Evolutionary conservation across 1,139 yeast genomes (phyloP).

Genomic region (Lodderomyces elongisporus): DNA sequence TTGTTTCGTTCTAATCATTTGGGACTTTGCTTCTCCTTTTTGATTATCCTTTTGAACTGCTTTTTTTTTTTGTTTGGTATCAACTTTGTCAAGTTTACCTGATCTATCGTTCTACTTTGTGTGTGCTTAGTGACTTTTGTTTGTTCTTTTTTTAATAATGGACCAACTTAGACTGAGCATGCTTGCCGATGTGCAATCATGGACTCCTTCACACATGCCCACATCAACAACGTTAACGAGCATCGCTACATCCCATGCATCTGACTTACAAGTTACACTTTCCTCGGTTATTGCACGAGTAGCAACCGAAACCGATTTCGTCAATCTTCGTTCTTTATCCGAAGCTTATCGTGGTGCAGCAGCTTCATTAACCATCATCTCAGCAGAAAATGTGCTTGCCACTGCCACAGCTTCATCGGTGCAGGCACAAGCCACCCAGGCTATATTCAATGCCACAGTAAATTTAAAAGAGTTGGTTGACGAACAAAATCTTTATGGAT

Average conservation of each 20-base stretch:
- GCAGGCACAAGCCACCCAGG: conserved; percentile 25
- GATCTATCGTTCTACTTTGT: too few relatives aligned
- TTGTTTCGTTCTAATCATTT: too few relatives aligned
- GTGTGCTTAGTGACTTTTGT: too few relatives aligned
- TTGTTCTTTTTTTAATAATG: too few relatives aligned
- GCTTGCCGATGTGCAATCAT: conserved; percentile 1
- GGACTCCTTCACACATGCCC: conserved; percentile 12
- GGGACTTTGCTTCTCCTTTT: too few relatives aligned
- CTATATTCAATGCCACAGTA: conserved; percentile 28
- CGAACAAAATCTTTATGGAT: conserved; percentile 30
- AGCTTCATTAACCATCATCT: conserved; percentile 32
- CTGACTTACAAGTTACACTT: conserved; percentile 15
- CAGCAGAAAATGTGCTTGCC: conserved; percentile 29
- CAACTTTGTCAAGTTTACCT: too few relatives aligned
- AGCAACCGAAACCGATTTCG: conserved; percentile 3
- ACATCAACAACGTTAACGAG: conserved; percentile 10
- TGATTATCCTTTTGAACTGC: too few relatives aligned
- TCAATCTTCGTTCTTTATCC: conserved; percentile 17
- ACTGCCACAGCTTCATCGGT: conserved; percentile 34
- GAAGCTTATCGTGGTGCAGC: conserved; percentile 23
- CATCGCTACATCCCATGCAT: conserved; percentile 16
- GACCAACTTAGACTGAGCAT: too few relatives aligned
- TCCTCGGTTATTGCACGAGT: conserved; percentile 12
- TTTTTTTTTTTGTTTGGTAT: too few relatives aligned
- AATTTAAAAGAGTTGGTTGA: conserved; percentile 20